These are phyloP conservation scores for Ceratobasidium sp. DNA, from an alignment of 1,284 basidiomycete species.

Conservation along the genomic window DNA sequence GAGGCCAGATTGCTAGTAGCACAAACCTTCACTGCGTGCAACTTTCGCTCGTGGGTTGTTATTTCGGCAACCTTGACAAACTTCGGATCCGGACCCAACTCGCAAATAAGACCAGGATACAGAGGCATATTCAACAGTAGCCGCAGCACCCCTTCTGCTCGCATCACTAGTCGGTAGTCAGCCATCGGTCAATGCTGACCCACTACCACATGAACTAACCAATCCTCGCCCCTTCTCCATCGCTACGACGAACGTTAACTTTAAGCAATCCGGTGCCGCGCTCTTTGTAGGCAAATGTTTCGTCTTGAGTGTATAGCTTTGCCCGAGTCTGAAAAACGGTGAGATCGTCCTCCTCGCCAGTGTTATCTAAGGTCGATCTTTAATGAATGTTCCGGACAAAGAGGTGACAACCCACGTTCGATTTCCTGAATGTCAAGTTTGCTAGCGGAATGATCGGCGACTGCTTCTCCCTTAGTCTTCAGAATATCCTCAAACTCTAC, in stretches of 20 bases:
- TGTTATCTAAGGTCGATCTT: slow-evolving; percentile 69
- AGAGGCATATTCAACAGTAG: slow-evolving; percentile 87
- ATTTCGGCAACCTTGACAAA: slow-evolving; percentile 48
- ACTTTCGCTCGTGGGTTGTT: slow-evolving; percentile 42
- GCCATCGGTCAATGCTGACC: background rate
- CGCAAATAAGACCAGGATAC: slow-evolving; percentile 87
- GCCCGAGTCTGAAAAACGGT: slow-evolving; percentile 87
- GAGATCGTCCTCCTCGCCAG: slow-evolving; percentile 93
- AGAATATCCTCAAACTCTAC: slow-evolving; percentile 34
- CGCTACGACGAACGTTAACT: slow-evolving; percentile 79
- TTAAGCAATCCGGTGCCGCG: slow-evolving; percentile 86
- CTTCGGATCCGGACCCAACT: slow-evolving; percentile 77
- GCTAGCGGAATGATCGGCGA: background rate
- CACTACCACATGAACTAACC: slow-evolving; percentile 61
- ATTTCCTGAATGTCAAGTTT: slow-evolving; percentile 24
- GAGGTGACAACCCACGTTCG: background rate
- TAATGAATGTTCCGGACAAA: background rate
- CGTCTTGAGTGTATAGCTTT: slow-evolving; percentile 83
- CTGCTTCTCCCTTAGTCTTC: slow-evolving; percentile 26
- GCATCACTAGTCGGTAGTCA: slow-evolving; percentile 78
- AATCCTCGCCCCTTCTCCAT: slow-evolving; percentile 79
- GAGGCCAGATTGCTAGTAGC: no score
- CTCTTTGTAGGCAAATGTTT: slow-evolving; percentile 85
- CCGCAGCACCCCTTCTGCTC: slow-evolving; percentile 91
- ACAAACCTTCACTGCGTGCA: slow-evolving; percentile 49